These are phyloP conservation scores for Chlamydomonas eustigma DNA, from an alignment of 139 green algal genomes.

Conservation along the genomic window DNA sequence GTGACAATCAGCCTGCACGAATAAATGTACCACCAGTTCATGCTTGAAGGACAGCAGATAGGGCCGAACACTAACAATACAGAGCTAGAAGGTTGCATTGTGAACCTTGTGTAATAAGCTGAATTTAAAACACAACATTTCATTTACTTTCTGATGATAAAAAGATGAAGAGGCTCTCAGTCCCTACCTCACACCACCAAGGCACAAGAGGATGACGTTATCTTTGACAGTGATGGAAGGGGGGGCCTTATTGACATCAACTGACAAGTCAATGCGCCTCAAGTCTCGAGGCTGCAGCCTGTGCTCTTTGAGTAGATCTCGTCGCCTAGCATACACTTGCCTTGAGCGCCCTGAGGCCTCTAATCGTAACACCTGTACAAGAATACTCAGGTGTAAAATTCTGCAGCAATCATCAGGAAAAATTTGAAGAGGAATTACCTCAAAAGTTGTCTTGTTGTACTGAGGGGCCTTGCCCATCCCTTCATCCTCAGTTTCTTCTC, in stretches of 20 bases:
- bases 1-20: not conserved
- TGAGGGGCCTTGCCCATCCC: not conserved
- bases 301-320: constrained; percentile 80
- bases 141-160: too few species aligned
- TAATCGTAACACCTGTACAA: constrained; percentile 62
- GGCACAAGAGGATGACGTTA: constrained; percentile 81
- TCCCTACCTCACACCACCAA: constrained; percentile 71
- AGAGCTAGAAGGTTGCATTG: too few species aligned
- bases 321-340: constrained; percentile 65
- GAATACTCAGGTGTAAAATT: not conserved
- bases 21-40: too few species aligned
- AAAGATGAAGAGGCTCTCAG: too few species aligned
- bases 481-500: not conserved
- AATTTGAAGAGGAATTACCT: not conserved
- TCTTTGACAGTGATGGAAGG: constrained; percentile 84
- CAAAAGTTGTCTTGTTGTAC: not conserved
- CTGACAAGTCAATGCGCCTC: constrained; percentile 82
- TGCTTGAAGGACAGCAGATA: too few species aligned
- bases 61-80: too few species aligned
- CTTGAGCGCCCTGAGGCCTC: constrained; percentile 55
- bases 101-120: too few species aligned
- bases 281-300: constrained; percentile 86
- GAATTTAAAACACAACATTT: too few species aligned
- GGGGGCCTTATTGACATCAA: constrained; percentile 72
- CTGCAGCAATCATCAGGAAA: not conserved